Percentiles rank a stretch among this genome's conserved stretches.
Conservation (phyloP, 768 basidiomycete genomes). For the Leccinum rimulosum region DNA sequence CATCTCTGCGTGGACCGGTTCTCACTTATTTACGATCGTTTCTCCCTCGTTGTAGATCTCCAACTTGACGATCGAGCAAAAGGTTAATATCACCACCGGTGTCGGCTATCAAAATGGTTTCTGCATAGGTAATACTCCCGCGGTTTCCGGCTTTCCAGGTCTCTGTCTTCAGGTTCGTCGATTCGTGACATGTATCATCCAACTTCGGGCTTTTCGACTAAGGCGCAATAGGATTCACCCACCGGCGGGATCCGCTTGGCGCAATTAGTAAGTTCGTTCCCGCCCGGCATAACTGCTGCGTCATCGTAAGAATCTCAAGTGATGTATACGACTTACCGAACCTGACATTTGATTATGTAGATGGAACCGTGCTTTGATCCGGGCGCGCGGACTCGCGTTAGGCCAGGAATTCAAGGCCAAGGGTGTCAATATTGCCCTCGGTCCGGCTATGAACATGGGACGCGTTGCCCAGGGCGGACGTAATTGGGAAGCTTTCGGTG, state of each 20-base stretch:
- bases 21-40: too few relatives aligned
- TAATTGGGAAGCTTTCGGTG: conserved; percentile 96
- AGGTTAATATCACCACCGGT: conserved; percentile 63
- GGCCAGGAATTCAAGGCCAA: conserved; percentile 81
- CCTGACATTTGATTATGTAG: conserved; percentile 30
- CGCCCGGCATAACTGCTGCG: conserved; percentile 80
- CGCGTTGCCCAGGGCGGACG: conserved; percentile 76
- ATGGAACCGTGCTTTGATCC: conserved; percentile 77
- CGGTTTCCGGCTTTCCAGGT: conserved; percentile 57
- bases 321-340: background rate
- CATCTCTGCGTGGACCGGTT: background rate
- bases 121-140: conserved; percentile 69
- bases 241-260: conserved; percentile 78
- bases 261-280: conserved; percentile 76
- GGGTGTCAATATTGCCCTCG: conserved; percentile 78
- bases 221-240: conserved; percentile 56
- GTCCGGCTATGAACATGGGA: conserved; percentile 86
- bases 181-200: background rate
- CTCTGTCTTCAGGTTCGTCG: conserved; percentile 62
- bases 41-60: conserved; percentile 35
- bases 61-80: conserved; percentile 56
- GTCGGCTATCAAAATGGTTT: conserved; percentile 49
- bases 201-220: background rate
- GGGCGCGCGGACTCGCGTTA: conserved; percentile 72
- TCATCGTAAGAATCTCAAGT: conserved; percentile 54